A percentile compares a stretch with the other conserved stretches of the same genome.
Conservation (phyloP, 1,284 basidiomycete species). For the Ganoderma multipileum region DNA sequence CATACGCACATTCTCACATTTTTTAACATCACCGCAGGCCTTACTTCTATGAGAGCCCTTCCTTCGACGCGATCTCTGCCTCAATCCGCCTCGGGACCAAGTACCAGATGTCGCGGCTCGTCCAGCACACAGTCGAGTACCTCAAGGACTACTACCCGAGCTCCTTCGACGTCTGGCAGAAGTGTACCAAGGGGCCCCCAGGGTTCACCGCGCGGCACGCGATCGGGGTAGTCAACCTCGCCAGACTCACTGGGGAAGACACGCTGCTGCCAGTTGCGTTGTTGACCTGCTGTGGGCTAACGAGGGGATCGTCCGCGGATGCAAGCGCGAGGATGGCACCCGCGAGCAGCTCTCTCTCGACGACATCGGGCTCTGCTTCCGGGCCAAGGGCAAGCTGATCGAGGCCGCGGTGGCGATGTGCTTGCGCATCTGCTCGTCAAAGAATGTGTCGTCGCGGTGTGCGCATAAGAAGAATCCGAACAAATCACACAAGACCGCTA, state of each 20-base stretch:
- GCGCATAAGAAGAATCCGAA: background rate
- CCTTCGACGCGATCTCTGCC: constrained; percentile 11
- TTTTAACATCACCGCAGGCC: background rate
- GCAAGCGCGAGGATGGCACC: constrained; percentile 9
- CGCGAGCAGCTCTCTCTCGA: constrained; percentile 1
- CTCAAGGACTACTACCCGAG: background rate
- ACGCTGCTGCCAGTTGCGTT: constrained; percentile 12
- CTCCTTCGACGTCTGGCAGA: background rate
- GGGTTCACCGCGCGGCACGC: background rate
- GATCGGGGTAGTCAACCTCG: constrained; percentile 14
- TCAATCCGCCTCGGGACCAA: constrained; percentile 19
- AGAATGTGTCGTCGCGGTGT: background rate
- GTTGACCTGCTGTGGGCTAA: background rate
- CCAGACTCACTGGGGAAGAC: constrained; percentile 8
- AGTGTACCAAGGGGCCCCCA: background rate
- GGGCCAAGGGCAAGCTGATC: background rate
- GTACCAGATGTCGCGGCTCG: constrained; percentile 13
- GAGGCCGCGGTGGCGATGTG: background rate
- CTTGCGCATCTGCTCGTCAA: background rate
- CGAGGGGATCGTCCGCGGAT: background rate
- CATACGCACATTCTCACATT: background rate
- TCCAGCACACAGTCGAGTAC: background rate
- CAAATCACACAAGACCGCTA: too few relatives aligned
- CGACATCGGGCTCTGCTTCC: constrained; percentile 10
- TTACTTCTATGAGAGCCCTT: background rate